Evolutionary conservation across 176 grass and related monocot species (phyloP).

Genomic region (Carex parvula): DNA sequence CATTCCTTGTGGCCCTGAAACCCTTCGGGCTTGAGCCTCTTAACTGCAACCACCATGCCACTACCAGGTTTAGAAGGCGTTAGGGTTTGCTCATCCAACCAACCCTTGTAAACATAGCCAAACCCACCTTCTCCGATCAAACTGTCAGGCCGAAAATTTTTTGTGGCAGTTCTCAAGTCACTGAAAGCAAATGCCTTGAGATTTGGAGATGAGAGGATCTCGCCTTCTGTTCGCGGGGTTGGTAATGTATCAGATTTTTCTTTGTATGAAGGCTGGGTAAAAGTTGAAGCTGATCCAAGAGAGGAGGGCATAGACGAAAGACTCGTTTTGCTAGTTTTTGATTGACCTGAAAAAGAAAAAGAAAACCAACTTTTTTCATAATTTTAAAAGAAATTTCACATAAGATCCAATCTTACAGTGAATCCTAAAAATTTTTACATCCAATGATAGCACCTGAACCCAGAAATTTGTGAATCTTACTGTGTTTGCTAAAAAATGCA

Average conservation of each 20-base stretch:
- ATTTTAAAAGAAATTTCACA: background rate
- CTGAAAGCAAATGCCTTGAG: slow-evolving; percentile 67
- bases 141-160: slow-evolving; percentile 72
- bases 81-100: slow-evolving; percentile 76
- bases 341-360: slow-evolving; percentile 44
- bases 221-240: slow-evolving; percentile 57
- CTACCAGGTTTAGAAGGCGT: slow-evolving; percentile 55
- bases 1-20: slow-evolving; percentile 97
- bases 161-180: slow-evolving; percentile 80
- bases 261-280: slow-evolving; percentile 54
- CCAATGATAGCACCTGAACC: background rate
- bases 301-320: slow-evolving; percentile 42
- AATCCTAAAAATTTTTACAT: background rate
- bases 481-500: background rate
- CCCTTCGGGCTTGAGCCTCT: slow-evolving; percentile 89
- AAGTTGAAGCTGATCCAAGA: slow-evolving; percentile 53
- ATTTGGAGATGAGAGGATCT: slow-evolving; percentile 77
- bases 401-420: background rate
- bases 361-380: slow-evolving; percentile 5
- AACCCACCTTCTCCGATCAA: slow-evolving; percentile 94
- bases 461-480: background rate
- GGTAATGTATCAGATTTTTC: slow-evolving; percentile 37
- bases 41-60: slow-evolving; percentile 88
- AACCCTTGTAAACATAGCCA: slow-evolving; percentile 87
- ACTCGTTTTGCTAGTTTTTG: slow-evolving; percentile 71